Evolutionary conservation across 2,329 filamentous ascomycete species (phyloP), one percentile per base, ranked within the genome.

Genomic region (Orbilia brochopaga): DNA sequence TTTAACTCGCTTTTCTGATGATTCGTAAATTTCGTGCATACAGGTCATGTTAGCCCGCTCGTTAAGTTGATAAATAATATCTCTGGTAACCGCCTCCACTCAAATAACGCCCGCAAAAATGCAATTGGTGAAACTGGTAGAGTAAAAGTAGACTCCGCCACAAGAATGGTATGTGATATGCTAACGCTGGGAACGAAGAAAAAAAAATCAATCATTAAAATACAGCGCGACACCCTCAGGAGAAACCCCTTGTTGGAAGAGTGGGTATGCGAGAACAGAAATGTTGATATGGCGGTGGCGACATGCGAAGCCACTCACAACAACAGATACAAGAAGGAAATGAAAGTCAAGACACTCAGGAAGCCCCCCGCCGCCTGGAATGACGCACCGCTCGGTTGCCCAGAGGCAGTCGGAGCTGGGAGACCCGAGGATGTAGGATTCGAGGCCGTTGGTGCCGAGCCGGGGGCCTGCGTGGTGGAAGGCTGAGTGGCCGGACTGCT

Each of bases 291-390:
- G 42, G 19, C 11, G 4, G 15, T 51, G 46, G 46, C 4, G 21
- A 15, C 11, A 4, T 17, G 19, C 11, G 27, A 56, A 27, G 13
- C 19, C 48, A 40, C 55, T 60, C 32, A 70, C 48, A 70, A 64
- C 19, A 70, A 27, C 27, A 59, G 21, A n/a, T 70, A 48, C 24
- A 70, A 55, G 40, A 70, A 40, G 10, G 59, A 64, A 21, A 32
- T 54, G 8, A 60, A 15, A 30, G 55, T 55, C 2, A 58, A 42
- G 24, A 30, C 54, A n/a, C 66, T 59, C 54, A 70, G 50, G 24
- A 37, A 11, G 23, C 66, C 44, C 5, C 59, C 40, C 10, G 46
- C 66, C 6, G 55, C 32, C 15, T 64, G 19, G 17, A 32, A 64
- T 13, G 66, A 54, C 44, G 58, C 66, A 3, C 51, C 56, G 30